phyloP scores from a whole-genome alignment of 257 asterid species.

The Phtheirospermum japonicum region DNA sequence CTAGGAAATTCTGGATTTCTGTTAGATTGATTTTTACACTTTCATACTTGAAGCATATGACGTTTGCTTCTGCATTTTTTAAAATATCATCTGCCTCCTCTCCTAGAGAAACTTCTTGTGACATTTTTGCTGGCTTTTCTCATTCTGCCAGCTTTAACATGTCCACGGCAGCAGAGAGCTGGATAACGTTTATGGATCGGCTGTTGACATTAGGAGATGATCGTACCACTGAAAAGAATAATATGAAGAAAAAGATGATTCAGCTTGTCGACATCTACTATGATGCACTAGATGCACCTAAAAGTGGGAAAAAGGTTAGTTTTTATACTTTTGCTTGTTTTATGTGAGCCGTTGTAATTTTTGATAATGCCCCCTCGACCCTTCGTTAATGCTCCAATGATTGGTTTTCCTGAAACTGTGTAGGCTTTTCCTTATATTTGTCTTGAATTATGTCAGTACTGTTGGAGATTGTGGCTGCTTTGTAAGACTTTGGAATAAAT shows the following conservation, averaged over 20 bases:
- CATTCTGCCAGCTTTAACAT: slow-evolving; percentile 41
- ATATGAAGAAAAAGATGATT: slow-evolving; percentile 32
- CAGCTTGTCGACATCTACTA: slow-evolving; percentile 52
- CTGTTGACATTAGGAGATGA: slow-evolving; percentile 44
- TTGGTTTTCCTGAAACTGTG: slow-evolving; percentile 1
- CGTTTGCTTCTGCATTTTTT: not conserved
- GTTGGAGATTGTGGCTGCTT: slow-evolving; percentile 1
- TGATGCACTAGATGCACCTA: slow-evolving; percentile 70
- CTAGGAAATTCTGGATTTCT: not conserved
- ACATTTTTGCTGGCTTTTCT: not conserved
- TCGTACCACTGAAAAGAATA: slow-evolving; percentile 31
- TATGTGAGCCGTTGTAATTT: not conserved
- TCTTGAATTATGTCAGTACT: not conserved
- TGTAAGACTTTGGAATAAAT: not conserved
- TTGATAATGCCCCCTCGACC: not conserved
- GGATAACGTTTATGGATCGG: slow-evolving; percentile 58
- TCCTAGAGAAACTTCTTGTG: not conserved
- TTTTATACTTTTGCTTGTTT: not conserved
- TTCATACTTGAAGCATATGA: not conserved
- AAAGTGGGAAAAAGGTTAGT: slow-evolving; percentile 65
- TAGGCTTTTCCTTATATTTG: not conserved
- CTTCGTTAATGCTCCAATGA: not conserved
- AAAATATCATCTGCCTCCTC: not conserved
- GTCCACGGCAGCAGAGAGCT: slow-evolving; percentile 54
- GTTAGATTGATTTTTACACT: not conserved